Conservation (phyloP, 1,284 basidiomycete species). For the Tilletia indica region DNA sequence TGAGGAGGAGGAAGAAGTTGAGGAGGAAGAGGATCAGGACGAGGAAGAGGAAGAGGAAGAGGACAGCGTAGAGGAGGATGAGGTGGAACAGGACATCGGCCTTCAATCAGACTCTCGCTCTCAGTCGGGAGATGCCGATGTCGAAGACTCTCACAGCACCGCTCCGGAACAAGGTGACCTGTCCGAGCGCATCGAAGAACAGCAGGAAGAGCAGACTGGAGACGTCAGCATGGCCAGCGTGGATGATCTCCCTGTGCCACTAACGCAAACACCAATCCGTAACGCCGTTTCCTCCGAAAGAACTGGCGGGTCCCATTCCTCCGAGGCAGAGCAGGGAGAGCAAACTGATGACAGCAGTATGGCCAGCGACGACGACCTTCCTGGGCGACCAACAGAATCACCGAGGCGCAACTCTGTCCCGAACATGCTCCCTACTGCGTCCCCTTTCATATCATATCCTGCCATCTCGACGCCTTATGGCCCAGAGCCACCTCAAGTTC, state of each 20-base stretch:
- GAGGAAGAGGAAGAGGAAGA: constrained; percentile 18
- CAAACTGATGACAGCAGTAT: background rate
- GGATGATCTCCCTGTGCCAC: too few relatives aligned
- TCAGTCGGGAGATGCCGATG: too few relatives aligned
- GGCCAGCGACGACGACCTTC: background rate
- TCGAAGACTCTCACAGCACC: background rate
- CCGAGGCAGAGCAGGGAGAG: too few relatives aligned
- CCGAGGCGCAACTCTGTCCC: background rate
- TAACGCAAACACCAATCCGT: too few relatives aligned
- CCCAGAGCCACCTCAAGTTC: background rate
- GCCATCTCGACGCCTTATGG: background rate
- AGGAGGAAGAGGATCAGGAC: constrained; percentile 15
- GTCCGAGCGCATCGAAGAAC: background rate
- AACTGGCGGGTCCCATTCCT: too few relatives aligned
- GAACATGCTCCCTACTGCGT: background rate
- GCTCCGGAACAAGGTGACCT: background rate
- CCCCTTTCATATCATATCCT: background rate
- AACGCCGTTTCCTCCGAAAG: too few relatives aligned
- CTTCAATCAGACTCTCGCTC: background rate
- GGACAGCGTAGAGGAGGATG: background rate
- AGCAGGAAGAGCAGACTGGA: background rate
- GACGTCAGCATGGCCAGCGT: too few relatives aligned
- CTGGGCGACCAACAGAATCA: background rate
- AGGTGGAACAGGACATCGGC: background rate
- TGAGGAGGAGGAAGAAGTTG: background rate